A percentile compares a stretch with the other conserved stretches of the same genome.
Evolutionary conservation across 371 early-diverging fungal genomes (phyloP).

Genomic region (Capillidium heterosporum): DNA sequence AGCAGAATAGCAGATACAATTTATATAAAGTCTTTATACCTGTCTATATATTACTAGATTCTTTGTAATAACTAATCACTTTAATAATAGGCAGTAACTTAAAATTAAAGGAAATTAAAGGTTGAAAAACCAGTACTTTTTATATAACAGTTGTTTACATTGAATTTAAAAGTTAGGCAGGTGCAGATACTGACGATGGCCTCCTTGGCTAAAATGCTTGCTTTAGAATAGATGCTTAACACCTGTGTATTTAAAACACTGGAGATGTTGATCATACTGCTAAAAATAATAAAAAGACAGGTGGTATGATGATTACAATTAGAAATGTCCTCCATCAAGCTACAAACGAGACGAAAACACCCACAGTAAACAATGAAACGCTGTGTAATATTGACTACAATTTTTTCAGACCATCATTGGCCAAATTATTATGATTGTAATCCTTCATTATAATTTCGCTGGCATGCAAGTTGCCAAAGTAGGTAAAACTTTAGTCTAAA

Average conservation of each 20-base stretch:
- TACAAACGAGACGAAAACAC: constrained; percentile 28
- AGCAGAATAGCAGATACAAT: constrained; percentile 18
- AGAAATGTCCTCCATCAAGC: constrained; percentile 45
- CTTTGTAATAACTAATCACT: constrained; percentile 34
- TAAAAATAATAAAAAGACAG: constrained; percentile 11
- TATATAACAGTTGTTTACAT: constrained; percentile 22
- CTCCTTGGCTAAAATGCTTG: not conserved
- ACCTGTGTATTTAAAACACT: constrained; percentile 20
- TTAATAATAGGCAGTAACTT: constrained; percentile 64
- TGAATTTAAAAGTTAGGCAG: constrained; percentile 56
- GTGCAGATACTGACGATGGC: constrained; percentile 37
- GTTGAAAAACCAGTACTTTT: constrained; percentile 38
- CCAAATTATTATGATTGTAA: constrained; percentile 37
- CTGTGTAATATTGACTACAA: constrained; percentile 9
- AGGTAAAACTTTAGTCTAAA: constrained; percentile 43
- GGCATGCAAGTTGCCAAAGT: constrained; percentile 52
- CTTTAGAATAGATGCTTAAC: not conserved
- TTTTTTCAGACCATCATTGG: constrained; percentile 22
- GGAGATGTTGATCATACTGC: constrained; percentile 29
- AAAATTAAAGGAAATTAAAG: constrained; percentile 41
- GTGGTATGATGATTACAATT: constrained; percentile 31
- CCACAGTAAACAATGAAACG: not conserved
- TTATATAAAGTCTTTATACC: constrained; percentile 44
- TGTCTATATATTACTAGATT: constrained; percentile 21
- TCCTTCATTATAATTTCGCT: constrained; percentile 70